Conservation (phyloP, 1,284 basidiomycete species). For the Ceratobasidium sp. region DNA sequence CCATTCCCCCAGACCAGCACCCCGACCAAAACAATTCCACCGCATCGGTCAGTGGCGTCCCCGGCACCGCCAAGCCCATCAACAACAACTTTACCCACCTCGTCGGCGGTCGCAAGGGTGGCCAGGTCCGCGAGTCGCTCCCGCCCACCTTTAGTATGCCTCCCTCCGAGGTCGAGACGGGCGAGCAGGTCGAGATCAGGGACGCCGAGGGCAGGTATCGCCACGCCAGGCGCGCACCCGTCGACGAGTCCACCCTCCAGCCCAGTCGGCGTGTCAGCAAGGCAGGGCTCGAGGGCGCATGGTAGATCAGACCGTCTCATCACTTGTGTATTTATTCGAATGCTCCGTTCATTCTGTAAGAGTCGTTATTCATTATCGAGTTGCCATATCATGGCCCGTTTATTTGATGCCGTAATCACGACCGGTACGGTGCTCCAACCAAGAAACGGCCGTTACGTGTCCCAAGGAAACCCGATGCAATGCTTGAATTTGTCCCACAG, state of each 20-base stretch:
- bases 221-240: conserved; percentile 81
- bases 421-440: no score
- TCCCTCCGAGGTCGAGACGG: conserved; percentile 49
- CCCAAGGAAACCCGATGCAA: no score
- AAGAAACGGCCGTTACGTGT: no score
- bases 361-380: no score
- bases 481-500: no score
- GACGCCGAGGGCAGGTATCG: conserved; percentile 82
- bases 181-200: conserved; percentile 83
- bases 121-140: conserved; percentile 37
- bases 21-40: not conserved
- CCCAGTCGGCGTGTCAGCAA: conserved; percentile 86
- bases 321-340: conserved; percentile 33
- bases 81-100: conserved; percentile 39
- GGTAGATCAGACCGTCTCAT: conserved; percentile 10
- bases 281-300: conserved; percentile 76
- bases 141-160: conserved; percentile 38
- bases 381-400: no score
- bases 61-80: conserved; percentile 43
- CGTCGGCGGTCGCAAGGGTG: conserved; percentile 29
- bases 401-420: no score
- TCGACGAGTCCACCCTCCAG: conserved; percentile 83
- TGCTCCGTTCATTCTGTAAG: not conserved
- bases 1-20: conserved; percentile 10
- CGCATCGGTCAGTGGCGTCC: conserved; percentile 38